Evolutionary conservation across 2,329 filamentous ascomycete species (phyloP), one percentile per base, ranked within the genome.

Genomic region (Diaporthe longicolla): DNA sequence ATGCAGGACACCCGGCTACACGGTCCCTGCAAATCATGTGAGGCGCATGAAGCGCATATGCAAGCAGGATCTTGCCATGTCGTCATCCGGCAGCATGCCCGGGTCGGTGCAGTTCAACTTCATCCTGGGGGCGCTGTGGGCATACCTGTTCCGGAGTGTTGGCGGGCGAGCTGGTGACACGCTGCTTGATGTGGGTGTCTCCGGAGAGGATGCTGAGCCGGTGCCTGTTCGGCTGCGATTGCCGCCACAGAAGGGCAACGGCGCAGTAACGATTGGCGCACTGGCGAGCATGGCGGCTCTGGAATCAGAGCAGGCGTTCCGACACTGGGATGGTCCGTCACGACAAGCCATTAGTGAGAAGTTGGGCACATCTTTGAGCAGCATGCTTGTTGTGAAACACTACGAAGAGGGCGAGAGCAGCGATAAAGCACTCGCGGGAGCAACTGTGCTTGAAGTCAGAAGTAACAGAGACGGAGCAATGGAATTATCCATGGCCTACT

Each of bases 11-110:
- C 13, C 61, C 45, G 6, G 21, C 21, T 66, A 66, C 43, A 52
- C 45, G 8, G 40, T 66, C n/a, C 29, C 63, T 17, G 63, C 45
- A 1, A 52, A 66, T 21, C 63, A 52, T 1, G 63, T 66, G 15
- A 52, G 21, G 45, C 63, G 63, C 8, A 66, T 66, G 63, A 50
- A 26, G 32, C 63, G 63, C 21, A 10, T 66, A 21, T 52, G 29
- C 63, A 66, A 66, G n/a, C 45, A 52, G 21, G 63, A 66, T 9
- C 63, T 66, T 13, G 32, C 13, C 32, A 66, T 66, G 13, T 11
- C 63, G 4, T 66, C 63, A 21, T 13, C 40, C 19, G 15, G 17
- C 17, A 48, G 24, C 17, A 10, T 8, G 19, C 29, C 63, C 4
- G 45, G 11, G 10, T 19, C 32, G 11, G 13, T n/a, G 26, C 7